Base-by-base conservation (phyloP, 768 basidiomycete species). In the Chalciporus sphaerocephalus region DNA sequence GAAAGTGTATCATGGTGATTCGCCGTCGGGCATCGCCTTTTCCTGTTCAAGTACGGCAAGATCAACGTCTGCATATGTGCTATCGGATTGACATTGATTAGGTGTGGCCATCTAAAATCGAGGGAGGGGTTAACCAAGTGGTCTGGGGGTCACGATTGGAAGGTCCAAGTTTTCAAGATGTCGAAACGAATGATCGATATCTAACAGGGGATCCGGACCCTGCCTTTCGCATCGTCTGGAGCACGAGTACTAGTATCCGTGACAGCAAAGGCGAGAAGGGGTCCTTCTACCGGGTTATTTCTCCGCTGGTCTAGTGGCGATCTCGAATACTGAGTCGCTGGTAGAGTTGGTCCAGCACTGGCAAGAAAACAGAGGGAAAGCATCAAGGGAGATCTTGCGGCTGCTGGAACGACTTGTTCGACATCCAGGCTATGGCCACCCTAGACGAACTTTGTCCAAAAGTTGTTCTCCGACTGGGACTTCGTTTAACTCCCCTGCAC, bases 321-420 rank as follows among this genome's bases (percentile, higher is more conserved):
- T 89, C 37, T 52, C 59, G 8, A 87, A 86, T 55, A 73, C 86
- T 5, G 69, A 57, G 16, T 58, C 69, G 46, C 68, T 86, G 5
- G 75, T 81, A 30, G 67, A 73, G 10, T 79, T 78, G 0, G 71
- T 77, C 8, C 79, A 59, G 62, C n/a, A 20, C 51, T 15, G 10
- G 6, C 15, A 44, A 47, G 32, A 33, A 23, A 12, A 9, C 25
- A n/a, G 18, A 45, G n/a, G 47, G 22, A 38, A 52, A 28, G 38
- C 48, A 50, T 4, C 20, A n/a, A 7, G 28, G 57, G 27, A 43
- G 52, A 16, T 50, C 71, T 4, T 85, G 87, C 38, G 85, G 85
- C 0, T 85, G 81, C 55, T 87, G 83, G 80, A 87, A 89, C 56
- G 86, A 87, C 53, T 70, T 87, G 16, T 72, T 85, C 41, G 82